phyloP scores from a whole-genome alignment of 2,329 filamentous ascomycete genomes.

The Colletotrichum limetticola region DNA sequence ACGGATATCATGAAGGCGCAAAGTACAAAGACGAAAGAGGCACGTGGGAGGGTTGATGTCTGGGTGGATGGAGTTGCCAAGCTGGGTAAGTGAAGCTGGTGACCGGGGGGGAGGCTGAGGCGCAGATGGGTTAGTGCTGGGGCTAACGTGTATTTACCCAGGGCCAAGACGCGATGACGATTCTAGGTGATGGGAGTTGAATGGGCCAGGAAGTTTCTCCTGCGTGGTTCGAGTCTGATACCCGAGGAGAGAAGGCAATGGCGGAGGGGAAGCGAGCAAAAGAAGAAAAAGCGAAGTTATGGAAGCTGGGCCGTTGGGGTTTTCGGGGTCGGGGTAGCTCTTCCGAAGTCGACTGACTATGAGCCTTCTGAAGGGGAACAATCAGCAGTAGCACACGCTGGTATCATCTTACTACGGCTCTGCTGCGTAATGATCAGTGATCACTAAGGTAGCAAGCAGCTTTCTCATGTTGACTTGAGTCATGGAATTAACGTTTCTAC shows the following conservation, averaged over 20 bases:
- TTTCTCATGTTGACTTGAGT: not conserved
- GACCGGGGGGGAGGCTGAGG: not conserved
- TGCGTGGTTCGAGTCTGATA: slow-evolving; percentile 11
- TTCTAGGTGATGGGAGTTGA: not conserved
- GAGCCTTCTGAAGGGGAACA: too few species aligned
- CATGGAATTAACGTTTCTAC: slow-evolving; percentile 1
- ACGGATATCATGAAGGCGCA: not conserved
- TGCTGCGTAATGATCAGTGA: not conserved
- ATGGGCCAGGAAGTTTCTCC: not conserved
- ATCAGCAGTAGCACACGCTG: not conserved
- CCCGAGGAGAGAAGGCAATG: not conserved
- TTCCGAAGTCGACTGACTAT: not conserved
- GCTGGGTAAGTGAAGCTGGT: not conserved
- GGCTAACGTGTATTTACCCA: slow-evolving; percentile 14
- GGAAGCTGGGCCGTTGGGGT: not conserved
- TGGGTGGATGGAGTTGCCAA: not conserved
- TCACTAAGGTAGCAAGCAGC: too few species aligned
- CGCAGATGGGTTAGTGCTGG: not conserved
- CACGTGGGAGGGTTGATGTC: not conserved
- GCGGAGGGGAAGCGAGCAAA: not conserved
- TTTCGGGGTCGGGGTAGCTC: not conserved
- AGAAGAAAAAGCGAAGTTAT: not conserved
- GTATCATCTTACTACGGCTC: not conserved
- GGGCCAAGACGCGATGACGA: slow-evolving; percentile 14
- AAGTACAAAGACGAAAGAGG: not conserved